These are phyloP conservation scores for Talaromyces sp. DNA, from an alignment of 2,329 filamentous ascomycete genomes.

Conservation along the genomic window DNA sequence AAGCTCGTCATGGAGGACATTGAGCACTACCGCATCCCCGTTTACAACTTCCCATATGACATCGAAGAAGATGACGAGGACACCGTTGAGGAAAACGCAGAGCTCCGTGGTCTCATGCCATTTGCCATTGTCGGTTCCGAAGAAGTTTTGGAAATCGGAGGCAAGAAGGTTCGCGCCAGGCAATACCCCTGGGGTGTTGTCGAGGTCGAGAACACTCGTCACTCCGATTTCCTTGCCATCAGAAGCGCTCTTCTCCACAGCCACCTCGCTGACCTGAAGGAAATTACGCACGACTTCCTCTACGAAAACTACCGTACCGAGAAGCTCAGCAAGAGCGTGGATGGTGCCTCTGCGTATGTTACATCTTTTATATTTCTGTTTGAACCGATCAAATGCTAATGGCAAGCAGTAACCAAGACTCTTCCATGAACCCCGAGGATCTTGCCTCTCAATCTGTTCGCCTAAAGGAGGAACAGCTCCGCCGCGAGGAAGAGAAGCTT, in stretches of 20 bases:
- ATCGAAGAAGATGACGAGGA: conserved; percentile 99
- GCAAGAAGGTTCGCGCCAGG: conserved; percentile 83
- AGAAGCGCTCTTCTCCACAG: conserved; percentile 94
- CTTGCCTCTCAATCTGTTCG: conserved; percentile 95
- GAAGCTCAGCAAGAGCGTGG: conserved; percentile 99
- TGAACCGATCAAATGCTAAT: conserved; percentile 19
- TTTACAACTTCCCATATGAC: conserved; percentile 99
- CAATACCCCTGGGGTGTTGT: conserved; percentile 99
- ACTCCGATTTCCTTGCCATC: conserved; percentile 97
- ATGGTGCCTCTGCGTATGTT: conserved; percentile 74
- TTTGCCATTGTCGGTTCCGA: conserved; percentile 98
- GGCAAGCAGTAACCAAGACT: conserved; percentile 55
- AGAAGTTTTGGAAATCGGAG: conserved; percentile 89
- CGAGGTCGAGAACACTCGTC: conserved; percentile 97
- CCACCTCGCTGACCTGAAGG: conserved; percentile 96
- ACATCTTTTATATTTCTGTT: conserved; percentile 4
- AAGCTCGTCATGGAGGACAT: conserved; percentile 99
- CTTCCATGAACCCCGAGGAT: conserved; percentile 96
- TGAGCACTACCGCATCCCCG: conserved; percentile 97
- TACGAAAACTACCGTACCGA: conserved; percentile 99
- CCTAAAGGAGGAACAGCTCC: conserved; percentile 98
- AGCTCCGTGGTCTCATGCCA: conserved; percentile 94
- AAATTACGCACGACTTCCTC: conserved; percentile 99
- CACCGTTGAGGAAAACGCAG: conserved; percentile 97
- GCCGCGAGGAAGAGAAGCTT: conserved; percentile 98